Evolutionary conservation across 345 rosid genomes (phyloP), one percentile per base, ranked within the genome.

Genomic region (Pistacia atlantica): DNA sequence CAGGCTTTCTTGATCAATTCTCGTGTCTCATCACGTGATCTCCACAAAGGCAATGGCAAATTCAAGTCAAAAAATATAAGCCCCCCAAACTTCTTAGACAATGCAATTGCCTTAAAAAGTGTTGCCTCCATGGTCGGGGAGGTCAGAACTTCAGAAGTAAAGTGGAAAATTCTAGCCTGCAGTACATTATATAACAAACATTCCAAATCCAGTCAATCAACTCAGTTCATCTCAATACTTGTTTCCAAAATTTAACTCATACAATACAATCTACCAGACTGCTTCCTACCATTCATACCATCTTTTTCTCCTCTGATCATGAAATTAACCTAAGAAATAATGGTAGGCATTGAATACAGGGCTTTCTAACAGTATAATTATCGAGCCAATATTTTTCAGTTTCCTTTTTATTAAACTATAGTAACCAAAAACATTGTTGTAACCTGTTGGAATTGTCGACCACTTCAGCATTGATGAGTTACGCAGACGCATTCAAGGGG

Each of bases 81-180:
- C 60, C 94, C 94, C 37, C 97, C 97, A 73, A 84, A 95, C 72
- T 90, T 90, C 75, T 91, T 89, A 46, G 93, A 95, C 89, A 80
- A 88, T 45, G 81, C 84, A 59, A 95, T 89, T 13, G 98, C 95
- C 83, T 73, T 87, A 16, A 83, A 85, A 18, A 93, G 90, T 16
- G 98, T 77, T 0, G 83, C 68, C 49, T 77, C 69, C 96, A 92
- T 87, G 4, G 86, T 86, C 31, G 90, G 83, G 54, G 92, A 89
- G 8, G 84, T 84, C 63, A 93, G 80, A 77, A 88, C 93, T 80
- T 85, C 93, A 14, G 99, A 88, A 81, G 86, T 89, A 83, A 91
- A 95, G 78, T 95, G 96, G 80, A 95, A 87, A 63, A 95, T 86
- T 81, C 90, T 92, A 18, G 99, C 97, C 98, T 92, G 92, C 86